phyloP scores from a whole-genome alignment of 2,329 filamentous ascomycete genomes.

The Podosphaera fusca region DNA sequence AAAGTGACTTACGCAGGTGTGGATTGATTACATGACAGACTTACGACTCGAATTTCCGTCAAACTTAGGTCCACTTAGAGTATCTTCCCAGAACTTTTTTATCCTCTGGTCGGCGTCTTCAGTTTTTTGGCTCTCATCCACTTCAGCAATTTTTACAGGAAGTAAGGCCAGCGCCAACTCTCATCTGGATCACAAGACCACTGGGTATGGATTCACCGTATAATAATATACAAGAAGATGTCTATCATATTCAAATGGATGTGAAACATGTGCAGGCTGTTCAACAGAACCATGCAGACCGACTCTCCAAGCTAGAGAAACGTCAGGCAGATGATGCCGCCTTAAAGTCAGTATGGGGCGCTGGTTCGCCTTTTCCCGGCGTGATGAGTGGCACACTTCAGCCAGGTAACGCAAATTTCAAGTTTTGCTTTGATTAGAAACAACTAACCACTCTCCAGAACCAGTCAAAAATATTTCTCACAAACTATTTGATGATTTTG shows the following conservation, averaged over 20 bases:
- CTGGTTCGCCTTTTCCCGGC: conserved; percentile 76
- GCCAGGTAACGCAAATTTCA: conserved; percentile 39
- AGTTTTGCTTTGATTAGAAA: neutral
- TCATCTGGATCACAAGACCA: conserved; percentile 2
- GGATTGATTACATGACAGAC: neutral
- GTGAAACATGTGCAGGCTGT: conserved; percentile 42
- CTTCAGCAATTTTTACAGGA: neutral
- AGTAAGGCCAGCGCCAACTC: neutral
- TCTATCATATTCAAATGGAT: conserved; percentile 47
- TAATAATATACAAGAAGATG: conserved; percentile 35
- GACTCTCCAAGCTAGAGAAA: conserved; percentile 37
- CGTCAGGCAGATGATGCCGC: conserved; percentile 44
- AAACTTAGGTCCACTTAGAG: neutral
- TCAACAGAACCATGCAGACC: conserved; percentile 37
- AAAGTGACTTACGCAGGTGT: neutral
- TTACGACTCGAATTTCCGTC: too few relatives aligned
- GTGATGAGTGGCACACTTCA: conserved; percentile 63
- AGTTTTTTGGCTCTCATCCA: neutral
- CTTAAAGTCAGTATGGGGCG: conserved; percentile 73
- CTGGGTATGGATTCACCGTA: conserved; percentile 41
- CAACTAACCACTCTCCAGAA: conserved; percentile 25
- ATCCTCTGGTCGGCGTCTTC: neutral
- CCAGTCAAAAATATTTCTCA: conserved; percentile 56
- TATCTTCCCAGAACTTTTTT: neutral
- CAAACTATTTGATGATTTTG: conserved; percentile 75